Evolutionary conservation across 2,329 filamentous ascomycete genomes (phyloP).

Genomic region (Fusarium sp.): DNA sequence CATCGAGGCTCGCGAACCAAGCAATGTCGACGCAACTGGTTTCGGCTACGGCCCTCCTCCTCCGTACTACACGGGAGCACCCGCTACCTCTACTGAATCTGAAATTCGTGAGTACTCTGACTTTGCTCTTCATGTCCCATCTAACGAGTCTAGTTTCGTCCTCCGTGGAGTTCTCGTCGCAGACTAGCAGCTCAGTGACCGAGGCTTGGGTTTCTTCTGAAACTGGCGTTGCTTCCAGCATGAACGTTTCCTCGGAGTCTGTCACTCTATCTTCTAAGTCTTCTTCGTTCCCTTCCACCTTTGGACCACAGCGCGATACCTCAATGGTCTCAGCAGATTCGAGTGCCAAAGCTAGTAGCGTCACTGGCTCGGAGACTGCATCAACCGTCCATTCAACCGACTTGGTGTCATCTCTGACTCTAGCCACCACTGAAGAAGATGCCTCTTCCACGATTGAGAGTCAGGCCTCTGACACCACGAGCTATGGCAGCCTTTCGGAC

Average conservation of each 20-base stretch:
- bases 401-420: slow-evolving; percentile 4
- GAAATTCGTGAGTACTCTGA: slow-evolving; percentile 19
- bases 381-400: slow-evolving; percentile 10
- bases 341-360: slow-evolving; percentile 33
- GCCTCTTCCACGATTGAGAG: neutral
- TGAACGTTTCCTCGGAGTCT: slow-evolving; percentile 3
- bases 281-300: slow-evolving; percentile 11
- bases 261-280: neutral
- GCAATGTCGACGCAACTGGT: slow-evolving; percentile 19
- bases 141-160: slow-evolving; percentile 31
- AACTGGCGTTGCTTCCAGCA: neutral
- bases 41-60: slow-evolving; percentile 39
- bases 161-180: slow-evolving; percentile 4
- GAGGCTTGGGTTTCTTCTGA: neutral
- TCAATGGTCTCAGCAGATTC: slow-evolving; percentile 28
- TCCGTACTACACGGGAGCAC: slow-evolving; percentile 36
- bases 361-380: slow-evolving; percentile 14
- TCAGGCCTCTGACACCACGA: neutral
- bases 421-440: neutral
- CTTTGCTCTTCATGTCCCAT: neutral
- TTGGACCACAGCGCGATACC: neutral
- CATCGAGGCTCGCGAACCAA: slow-evolving; percentile 18
- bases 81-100: slow-evolving; percentile 4
- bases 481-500: neutral
- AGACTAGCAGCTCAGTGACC: neutral